These are phyloP conservation scores for Rhododendron vialii DNA, from an alignment of 148 eudicot species.

Conservation along the genomic window DNA sequence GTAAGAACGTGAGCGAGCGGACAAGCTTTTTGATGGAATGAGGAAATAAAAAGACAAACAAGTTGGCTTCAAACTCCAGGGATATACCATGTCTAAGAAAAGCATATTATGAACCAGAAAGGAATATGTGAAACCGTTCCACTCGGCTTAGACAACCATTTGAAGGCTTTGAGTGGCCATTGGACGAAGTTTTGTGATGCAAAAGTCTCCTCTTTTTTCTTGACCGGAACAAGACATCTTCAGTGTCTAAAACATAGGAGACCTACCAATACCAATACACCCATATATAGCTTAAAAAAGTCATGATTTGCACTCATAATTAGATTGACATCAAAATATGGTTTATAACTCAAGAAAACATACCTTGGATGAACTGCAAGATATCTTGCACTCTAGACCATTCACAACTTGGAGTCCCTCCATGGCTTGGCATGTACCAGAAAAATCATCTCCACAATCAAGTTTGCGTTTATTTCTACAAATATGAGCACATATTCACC, in stretches of 20 bases:
- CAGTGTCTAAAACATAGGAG: slow-evolving; percentile 74
- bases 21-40: neutral
- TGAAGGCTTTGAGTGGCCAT: slow-evolving; percentile 40
- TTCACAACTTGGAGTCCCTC: slow-evolving; percentile 61
- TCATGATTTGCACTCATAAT: neutral
- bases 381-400: slow-evolving; percentile 75
- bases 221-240: slow-evolving; percentile 57
- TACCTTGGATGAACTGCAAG: slow-evolving; percentile 72
- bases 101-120: slow-evolving; percentile 16
- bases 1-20: neutral
- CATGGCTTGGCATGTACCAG: slow-evolving; percentile 40
- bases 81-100: neutral
- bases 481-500: slow-evolving; percentile 11
- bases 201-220: slow-evolving; percentile 32
- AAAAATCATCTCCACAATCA: slow-evolving; percentile 38
- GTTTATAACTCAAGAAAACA: neutral
- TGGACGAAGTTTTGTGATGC: slow-evolving; percentile 27
- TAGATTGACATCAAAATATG: neutral
- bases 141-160: slow-evolving; percentile 25
- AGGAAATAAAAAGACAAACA: neutral
- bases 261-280: slow-evolving; percentile 43
- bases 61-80: neutral
- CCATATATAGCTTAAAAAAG: neutral
- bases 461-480: slow-evolving; percentile 54
- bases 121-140: slow-evolving; percentile 33